Evolutionary conservation across 1,284 basidiomycete species (phyloP).

Genomic region (Flammula alnicola): DNA sequence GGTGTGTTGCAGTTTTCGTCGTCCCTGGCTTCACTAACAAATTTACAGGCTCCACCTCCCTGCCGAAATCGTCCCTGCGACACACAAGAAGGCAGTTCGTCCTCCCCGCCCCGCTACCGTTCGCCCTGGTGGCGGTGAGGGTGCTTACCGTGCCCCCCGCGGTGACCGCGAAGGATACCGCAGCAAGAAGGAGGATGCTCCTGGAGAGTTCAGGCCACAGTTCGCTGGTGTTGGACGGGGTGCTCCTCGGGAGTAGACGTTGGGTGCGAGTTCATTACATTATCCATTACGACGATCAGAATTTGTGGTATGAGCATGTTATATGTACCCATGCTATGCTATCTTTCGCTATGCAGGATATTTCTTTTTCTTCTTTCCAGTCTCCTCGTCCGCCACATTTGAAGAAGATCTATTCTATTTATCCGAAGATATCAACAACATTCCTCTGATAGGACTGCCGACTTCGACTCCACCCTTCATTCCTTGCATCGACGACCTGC

Average conservation of each 20-base stretch:
- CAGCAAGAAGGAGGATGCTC: conserved; percentile 84
- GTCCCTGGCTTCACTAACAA: background rate
- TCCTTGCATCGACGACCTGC: conserved; percentile 45
- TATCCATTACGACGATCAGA: conserved; percentile 26
- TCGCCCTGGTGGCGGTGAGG: conserved; percentile 71
- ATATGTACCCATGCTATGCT: conserved; percentile 27
- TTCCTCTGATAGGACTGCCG: conserved; percentile 29
- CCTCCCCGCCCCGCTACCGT: conserved; percentile 73
- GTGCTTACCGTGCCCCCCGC: conserved; percentile 86
- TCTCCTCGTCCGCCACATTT: no score
- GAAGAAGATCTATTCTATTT: conserved; percentile 5
- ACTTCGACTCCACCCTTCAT: conserved; percentile 28
- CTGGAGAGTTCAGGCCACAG: conserved; percentile 82
- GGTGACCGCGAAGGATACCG: conserved; percentile 91
- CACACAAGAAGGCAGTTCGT: conserved; percentile 92
- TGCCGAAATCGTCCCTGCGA: conserved; percentile 90
- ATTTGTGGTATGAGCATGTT: conserved; percentile 36
- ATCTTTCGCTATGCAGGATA: conserved; percentile 24
- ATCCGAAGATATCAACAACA: conserved; percentile 44
- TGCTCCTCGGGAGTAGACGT: conserved; percentile 58
- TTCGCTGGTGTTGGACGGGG: conserved; percentile 90
- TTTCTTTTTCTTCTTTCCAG: conserved; percentile 5
- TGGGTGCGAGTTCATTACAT: conserved; percentile 27
- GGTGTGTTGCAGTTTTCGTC: conserved; percentile 50
- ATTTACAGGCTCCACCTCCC: conserved; percentile 88